phyloP scores from a whole-genome alignment of 345 rosid species.

The Excoecaria cochinchinensis region DNA sequence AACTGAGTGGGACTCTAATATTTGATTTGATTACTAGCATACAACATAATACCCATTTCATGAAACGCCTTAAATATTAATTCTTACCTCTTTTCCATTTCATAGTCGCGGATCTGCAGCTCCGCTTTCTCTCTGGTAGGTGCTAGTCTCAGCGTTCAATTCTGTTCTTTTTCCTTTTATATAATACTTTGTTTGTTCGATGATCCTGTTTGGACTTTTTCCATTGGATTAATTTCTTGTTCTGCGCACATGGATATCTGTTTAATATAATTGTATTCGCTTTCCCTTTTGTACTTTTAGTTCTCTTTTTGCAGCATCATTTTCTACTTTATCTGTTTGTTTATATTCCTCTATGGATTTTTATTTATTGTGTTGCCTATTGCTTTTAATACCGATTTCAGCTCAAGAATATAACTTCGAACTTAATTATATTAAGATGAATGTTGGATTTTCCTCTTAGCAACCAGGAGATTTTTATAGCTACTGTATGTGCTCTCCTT shows the following conservation, averaged over 20 bases:
- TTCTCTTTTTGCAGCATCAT: not conserved
- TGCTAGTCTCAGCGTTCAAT: not conserved
- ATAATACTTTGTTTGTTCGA: not conserved
- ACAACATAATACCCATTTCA: not conserved
- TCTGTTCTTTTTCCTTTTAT: not conserved
- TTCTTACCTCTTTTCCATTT: not conserved
- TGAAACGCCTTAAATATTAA: not conserved
- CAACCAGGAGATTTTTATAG: not conserved
- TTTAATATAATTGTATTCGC: not conserved
- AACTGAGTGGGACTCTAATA: not conserved
- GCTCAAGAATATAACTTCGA: not conserved
- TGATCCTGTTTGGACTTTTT: not conserved
- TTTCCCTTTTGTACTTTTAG: not conserved
- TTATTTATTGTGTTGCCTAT: not conserved
- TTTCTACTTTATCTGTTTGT: not conserved
- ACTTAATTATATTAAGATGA: not conserved
- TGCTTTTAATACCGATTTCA: not conserved
- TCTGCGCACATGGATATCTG: not conserved
- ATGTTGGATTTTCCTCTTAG: not conserved
- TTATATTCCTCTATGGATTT: not conserved
- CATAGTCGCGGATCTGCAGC: slow-evolving; percentile 8
- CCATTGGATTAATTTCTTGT: not conserved
- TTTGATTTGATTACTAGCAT: not conserved
- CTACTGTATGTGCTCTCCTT: not conserved
- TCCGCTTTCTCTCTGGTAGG: not conserved